These are phyloP conservation scores for Symbiodinium pilosum DNA, from an alignment of 73 alveolate species.

Conservation along the genomic window DNA sequence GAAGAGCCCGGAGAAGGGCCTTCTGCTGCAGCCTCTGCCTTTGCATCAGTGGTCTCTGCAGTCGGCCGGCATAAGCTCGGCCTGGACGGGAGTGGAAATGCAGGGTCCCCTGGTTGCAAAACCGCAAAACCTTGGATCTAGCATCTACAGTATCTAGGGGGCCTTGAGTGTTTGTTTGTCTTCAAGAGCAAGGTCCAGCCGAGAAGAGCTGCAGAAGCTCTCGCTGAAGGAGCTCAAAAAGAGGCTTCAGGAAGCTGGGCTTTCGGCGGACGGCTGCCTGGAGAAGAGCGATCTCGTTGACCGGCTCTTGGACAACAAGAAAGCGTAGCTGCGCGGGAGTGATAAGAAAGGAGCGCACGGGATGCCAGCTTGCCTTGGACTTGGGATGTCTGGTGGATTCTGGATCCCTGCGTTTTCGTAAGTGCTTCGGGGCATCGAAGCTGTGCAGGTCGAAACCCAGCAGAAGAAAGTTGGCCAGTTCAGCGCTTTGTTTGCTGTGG, in stretches of 20 bases:
- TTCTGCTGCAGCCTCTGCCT: slow-evolving; percentile 29
- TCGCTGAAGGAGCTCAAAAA: slow-evolving; percentile 72
- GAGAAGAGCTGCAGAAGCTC: slow-evolving; percentile 65
- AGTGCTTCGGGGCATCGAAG: no score
- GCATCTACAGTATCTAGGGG: not conserved
- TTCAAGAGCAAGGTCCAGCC: not conserved
- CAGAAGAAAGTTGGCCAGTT: slow-evolving; percentile 58
- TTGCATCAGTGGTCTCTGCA: slow-evolving; percentile 36
- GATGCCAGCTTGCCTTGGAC: not conserved
- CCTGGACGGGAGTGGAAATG: slow-evolving; percentile 13
- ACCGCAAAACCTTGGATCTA: no score
- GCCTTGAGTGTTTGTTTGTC: not conserved
- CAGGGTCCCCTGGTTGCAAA: not conserved
- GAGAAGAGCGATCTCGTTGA: slow-evolving; percentile 63
- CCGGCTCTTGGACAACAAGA: not conserved
- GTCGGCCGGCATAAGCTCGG: slow-evolving; percentile 81
- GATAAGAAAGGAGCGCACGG: not conserved
- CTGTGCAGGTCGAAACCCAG: slow-evolving; percentile 54
- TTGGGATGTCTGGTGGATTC: no score
- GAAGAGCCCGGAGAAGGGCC: slow-evolving; percentile 11
- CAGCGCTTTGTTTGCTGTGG: slow-evolving; percentile 78
- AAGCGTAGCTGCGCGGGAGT: not conserved
- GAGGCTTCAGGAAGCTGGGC: slow-evolving; percentile 19
- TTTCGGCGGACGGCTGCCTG: slow-evolving; percentile 54
- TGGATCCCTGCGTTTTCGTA: no score